A percentile compares a stretch with the other conserved stretches of the same genome.
These are phyloP conservation scores for Tolypocladium guangdongense DNA, from an alignment of 2,329 filamentous ascomycete genomes.

Conservation along the genomic window DNA sequence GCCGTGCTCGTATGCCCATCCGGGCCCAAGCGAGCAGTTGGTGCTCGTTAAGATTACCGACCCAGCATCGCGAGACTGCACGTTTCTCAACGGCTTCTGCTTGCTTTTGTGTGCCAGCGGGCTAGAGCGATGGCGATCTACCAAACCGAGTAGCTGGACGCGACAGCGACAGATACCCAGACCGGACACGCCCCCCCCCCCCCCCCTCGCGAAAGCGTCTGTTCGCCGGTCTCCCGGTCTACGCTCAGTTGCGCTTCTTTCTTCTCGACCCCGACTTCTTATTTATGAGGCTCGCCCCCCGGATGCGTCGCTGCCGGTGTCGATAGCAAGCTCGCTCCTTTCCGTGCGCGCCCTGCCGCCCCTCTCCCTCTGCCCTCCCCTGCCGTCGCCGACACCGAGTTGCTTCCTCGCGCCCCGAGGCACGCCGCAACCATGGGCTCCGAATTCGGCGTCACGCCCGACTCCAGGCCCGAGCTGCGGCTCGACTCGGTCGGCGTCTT, in stretches of 20 bases:
- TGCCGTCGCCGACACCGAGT: background rate
- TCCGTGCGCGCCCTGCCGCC: background rate
- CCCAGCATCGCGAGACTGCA: background rate
- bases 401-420: background rate
- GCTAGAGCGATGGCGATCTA: background rate
- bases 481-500: conserved; percentile 29
- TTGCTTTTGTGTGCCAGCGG: background rate
- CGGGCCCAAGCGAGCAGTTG: too few species aligned
- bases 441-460: conserved; percentile 19
- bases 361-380: background rate
- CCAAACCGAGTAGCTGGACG: background rate
- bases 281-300: background rate
- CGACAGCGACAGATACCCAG: background rate
- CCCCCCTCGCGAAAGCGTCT: background rate
- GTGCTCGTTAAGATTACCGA: background rate
- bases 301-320: background rate
- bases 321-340: background rate
- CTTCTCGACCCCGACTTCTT: background rate
- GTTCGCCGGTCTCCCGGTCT: background rate
- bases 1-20: too few species aligned
- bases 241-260: background rate
- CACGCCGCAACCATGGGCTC: conserved; percentile 13
- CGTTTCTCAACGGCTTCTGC: background rate
- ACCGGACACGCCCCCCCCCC: background rate
- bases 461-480: conserved; percentile 19